Conservation (phyloP, 345 rosid species). For the Syzygium aromaticum region DNA sequence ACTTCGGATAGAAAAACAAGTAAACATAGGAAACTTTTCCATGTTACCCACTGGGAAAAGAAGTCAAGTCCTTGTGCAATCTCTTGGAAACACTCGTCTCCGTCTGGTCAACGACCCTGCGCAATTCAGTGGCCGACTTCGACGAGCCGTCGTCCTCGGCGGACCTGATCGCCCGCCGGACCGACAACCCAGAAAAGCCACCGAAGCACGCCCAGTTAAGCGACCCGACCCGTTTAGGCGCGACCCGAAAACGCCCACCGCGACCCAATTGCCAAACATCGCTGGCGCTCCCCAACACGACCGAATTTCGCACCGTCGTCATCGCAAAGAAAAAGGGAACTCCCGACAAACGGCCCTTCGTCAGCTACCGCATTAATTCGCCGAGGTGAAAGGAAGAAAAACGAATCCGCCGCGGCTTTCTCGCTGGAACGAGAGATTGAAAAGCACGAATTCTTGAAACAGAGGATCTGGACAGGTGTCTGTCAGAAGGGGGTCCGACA, state of each 20-base stretch:
- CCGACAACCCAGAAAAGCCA: slow-evolving; percentile 10
- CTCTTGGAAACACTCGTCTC: slow-evolving; percentile 13
- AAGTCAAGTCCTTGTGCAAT: slow-evolving; percentile 22
- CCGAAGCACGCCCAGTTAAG: slow-evolving; percentile 1
- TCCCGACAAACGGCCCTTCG: neutral
- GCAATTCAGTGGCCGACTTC: slow-evolving; percentile 7
- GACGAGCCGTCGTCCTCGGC: slow-evolving; percentile 10
- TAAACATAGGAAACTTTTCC: neutral
- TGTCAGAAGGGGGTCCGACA: neutral
- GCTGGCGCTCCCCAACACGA: neutral
- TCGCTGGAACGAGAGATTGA: neutral
- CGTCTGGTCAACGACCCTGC: slow-evolving; percentile 2
- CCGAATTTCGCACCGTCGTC: slow-evolving; percentile 16
- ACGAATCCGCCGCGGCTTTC: neutral
- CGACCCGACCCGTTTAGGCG: neutral
- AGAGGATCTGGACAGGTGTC: neutral
- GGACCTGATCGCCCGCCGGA: slow-evolving; percentile 6
- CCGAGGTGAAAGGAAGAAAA: neutral
- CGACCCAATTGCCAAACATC: slow-evolving; percentile 6
- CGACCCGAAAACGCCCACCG: slow-evolving; percentile 1
- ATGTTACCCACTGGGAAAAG: slow-evolving; percentile 32
- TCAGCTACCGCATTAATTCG: neutral
- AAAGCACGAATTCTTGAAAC: neutral
- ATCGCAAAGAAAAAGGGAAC: neutral
- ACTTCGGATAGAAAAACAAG: neutral